A percentile compares a stretch with the other conserved stretches of the same genome.
phyloP scores from a whole-genome alignment of 192 early-diverging fungal genomes.

The Podila horticola region DNA sequence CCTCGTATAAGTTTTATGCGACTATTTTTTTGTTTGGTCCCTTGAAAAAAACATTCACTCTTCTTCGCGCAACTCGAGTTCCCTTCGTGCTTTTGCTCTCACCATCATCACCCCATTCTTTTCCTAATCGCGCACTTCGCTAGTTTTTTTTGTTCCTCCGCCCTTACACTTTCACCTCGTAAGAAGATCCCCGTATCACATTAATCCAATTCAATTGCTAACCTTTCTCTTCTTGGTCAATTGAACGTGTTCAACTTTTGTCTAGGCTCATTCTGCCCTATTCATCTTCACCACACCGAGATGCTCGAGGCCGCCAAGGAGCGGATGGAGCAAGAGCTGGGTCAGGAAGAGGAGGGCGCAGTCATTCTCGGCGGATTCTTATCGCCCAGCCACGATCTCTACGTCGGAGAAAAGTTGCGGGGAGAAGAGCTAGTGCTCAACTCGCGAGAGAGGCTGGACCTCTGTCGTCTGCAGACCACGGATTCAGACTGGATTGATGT shows the following conservation, averaged over 20 bases:
- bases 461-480: slow-evolving; percentile 38
- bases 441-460: slow-evolving; percentile 31
- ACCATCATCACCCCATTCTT: too few species aligned
- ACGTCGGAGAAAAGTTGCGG: slow-evolving; percentile 44
- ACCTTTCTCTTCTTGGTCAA: background rate
- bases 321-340: slow-evolving; percentile 11
- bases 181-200: background rate
- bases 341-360: slow-evolving; percentile 14
- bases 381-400: slow-evolving; percentile 53
- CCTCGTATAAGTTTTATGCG: background rate
- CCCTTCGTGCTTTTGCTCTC: too few species aligned
- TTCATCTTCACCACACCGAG: slow-evolving; percentile 50
- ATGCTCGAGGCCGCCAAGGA: slow-evolving; percentile 49
- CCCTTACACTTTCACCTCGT: background rate
- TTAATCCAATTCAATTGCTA: slow-evolving; percentile 8
- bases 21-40: slow-evolving; percentile 1
- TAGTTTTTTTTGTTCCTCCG: background rate
- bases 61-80: too few species aligned
- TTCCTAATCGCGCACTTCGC: too few species aligned
- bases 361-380: slow-evolving; percentile 51
- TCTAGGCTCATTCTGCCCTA: slow-evolving; percentile 50
- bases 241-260: background rate
- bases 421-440: slow-evolving; percentile 33
- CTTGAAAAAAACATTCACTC: background rate
- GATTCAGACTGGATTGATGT: slow-evolving; percentile 56